A percentile compares a stretch with the other conserved stretches of the same genome.
These are phyloP conservation scores for Eragrostis curvula DNA, from an alignment of 176 grass and related monocot species.

Conservation along the genomic window DNA sequence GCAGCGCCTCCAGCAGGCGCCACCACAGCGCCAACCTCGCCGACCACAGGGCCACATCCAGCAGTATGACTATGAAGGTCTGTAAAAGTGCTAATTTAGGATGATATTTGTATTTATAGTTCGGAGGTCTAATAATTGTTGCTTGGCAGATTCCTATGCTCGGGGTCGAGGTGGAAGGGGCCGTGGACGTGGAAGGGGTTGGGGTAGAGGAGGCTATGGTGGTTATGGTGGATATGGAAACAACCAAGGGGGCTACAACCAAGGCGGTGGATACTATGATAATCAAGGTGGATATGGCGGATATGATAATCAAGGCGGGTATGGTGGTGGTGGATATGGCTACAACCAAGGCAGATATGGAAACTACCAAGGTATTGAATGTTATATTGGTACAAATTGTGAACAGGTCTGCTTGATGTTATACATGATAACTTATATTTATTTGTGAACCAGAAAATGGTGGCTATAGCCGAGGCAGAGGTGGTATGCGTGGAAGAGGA, in stretches of 20 bases:
- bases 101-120: slow-evolving; percentile 14
- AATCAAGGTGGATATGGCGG: slow-evolving; percentile 67
- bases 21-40: slow-evolving; percentile 44
- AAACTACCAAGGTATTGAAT: slow-evolving; percentile 63
- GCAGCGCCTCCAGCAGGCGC: slow-evolving; percentile 60
- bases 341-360: slow-evolving; percentile 67
- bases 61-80: slow-evolving; percentile 66
- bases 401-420: neutral
- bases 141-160: slow-evolving; percentile 57
- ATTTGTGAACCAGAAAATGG: slow-evolving; percentile 67
- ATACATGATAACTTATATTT: neutral
- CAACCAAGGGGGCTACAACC: slow-evolving; percentile 55
- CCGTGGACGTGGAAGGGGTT: slow-evolving; percentile 69
- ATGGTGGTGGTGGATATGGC: slow-evolving; percentile 64
- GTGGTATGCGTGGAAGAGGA: slow-evolving; percentile 64
- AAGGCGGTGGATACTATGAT: slow-evolving; percentile 50
- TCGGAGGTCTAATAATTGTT: slow-evolving; percentile 8
- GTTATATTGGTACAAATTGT: neutral
- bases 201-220: slow-evolving; percentile 73
- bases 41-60: slow-evolving; percentile 40
- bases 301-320: slow-evolving; percentile 70
- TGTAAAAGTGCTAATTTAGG: slow-evolving; percentile 20
- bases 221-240: slow-evolving; percentile 64
- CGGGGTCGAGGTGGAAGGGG: slow-evolving; percentile 59
- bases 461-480: slow-evolving; percentile 65